Base-by-base conservation (phyloP, 768 basidiomycete species). In the Kondoa subrosea region DNA sequence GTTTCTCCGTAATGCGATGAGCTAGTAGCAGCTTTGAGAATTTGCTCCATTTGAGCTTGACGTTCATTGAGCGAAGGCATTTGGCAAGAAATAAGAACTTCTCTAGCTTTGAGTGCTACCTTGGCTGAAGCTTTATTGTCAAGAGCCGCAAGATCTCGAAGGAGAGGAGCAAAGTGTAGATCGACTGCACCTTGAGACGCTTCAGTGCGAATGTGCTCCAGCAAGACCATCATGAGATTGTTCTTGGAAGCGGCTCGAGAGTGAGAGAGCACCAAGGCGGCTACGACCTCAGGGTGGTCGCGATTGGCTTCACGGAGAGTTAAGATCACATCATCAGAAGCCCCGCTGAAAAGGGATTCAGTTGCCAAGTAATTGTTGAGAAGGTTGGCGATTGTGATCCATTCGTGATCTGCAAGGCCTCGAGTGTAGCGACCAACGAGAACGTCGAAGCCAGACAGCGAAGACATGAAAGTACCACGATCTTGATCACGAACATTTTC, bases 31-130 rank as follows among this genome's bases (percentile, higher is more conserved):
- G 86, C 83, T 78, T 87, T 90, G 61, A 99, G 82, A 65, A 99
- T 87, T 30, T 85, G 81, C 79, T 95, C 92, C 88, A 99, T 93
- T 77, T 99, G 95, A 30, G 84, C 80, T 56, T 86, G 81, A 68
- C 95, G 87, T 77, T 97, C 95, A 74, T 96, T 91, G 75, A 89
- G 93, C 16, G 91, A 93, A 3, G 95, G 95, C 84, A 99, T 87
- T 76, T 93, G 90, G 60, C 89, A 89, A 33, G 90, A 82, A 74
- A 99, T 97, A 60, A 97, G 82, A 4, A 95, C 95, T 80, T 99
- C 95, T 59, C 95, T 88, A 56, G 95, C 95, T 78, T 93, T 96
- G 71, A 99, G 79, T 1, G 92, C 83, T 34, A 97, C 92, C 66
- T 86, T 81, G 32, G 85, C 88, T n/a, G 92, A 93, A 3, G 90